Percentiles rank a stretch among this genome's conserved stretches.
These are phyloP conservation scores for Rhodotorula toruloides DNA, from an alignment of 768 basidiomycete genomes.

Conservation along the genomic window DNA sequence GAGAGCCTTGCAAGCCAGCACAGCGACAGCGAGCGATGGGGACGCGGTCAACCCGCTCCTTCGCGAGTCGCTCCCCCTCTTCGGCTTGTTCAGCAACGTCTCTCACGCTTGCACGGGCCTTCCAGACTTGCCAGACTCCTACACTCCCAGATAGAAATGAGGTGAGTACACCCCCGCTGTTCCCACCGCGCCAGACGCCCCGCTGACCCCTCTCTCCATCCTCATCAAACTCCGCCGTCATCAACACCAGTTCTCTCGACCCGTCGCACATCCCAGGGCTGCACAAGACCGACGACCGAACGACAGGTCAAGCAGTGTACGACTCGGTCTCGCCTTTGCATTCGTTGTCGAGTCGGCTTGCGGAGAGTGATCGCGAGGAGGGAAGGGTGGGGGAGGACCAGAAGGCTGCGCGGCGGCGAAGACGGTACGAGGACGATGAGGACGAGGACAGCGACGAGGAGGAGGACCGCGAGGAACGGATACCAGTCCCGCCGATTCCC, in stretches of 20 bases:
- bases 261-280: constrained; percentile 20
- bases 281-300: constrained; percentile 6
- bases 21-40: too few species aligned
- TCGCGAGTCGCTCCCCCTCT: too few species aligned
- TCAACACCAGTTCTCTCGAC: constrained; percentile 10
- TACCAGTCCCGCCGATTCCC: constrained; percentile 37
- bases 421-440: background rate
- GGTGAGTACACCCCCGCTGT: too few species aligned
- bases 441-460: background rate
- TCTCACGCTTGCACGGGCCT: too few species aligned
- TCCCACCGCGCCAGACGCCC: background rate
- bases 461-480: background rate
- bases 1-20: too few species aligned
- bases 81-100: too few species aligned
- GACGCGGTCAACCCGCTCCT: too few species aligned
- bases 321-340: constrained; percentile 5
- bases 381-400: too few species aligned
- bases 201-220: too few species aligned
- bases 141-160: too few species aligned
- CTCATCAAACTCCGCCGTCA: background rate
- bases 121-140: too few species aligned
- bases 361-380: too few species aligned
- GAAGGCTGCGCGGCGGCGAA: background rate
- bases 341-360: background rate
- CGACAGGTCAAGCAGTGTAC: constrained; percentile 17